Base-by-base conservation (phyloP, 176 grass and related monocot genomes). In the Luzula sylvatica region DNA sequence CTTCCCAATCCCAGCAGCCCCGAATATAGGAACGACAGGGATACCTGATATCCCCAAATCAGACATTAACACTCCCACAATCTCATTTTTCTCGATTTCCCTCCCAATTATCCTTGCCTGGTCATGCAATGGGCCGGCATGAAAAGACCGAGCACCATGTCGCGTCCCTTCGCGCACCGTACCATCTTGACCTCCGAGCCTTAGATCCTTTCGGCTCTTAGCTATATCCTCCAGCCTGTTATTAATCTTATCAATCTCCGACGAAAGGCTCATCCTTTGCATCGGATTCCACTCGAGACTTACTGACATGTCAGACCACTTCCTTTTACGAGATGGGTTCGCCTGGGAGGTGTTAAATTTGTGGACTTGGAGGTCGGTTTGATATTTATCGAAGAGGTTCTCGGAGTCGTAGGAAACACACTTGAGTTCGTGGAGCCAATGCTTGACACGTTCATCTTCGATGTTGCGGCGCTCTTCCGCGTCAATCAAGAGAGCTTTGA, bases 1-100 rank as follows among this genome's bases (percentile, higher is more conserved):
- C 46, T 82, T 82, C 46, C 79, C 79, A 1, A 82, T 68, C 8
- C 79, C 79, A 3, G 67, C 46, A 0, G 5, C 61, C 2, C 72
- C 79, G 0, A 55, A 41, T 25, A 82, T 67, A 19, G 67, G 21
- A 21, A 76, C 56, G 23, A 76, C 72, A 0, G 72, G 54, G 17
- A 59, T 19, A 13, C 15, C 50, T 22, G 7, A 3, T 6, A 15
- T 32, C 30, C 5, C 9, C 3, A 17, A 38, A 59, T 45, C 39
- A 0, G 46, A 11, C 15, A 9, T 56, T 23, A 72, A 35, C 24
- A 11, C n/a, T 20, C 9, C 14, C 4, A 55, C 60, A 43, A 72
- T 75, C 28, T 24, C 35, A 9, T 30, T 20, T 16, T 26, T 25
- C 19, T 71, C 14, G 4, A 11, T 25, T n/a, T 11, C 16, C 21